Evolutionary conservation across 2,329 filamentous ascomycete genomes (phyloP), one percentile per base, ranked within the genome.

Genomic region (Aspergillus neoniger): DNA sequence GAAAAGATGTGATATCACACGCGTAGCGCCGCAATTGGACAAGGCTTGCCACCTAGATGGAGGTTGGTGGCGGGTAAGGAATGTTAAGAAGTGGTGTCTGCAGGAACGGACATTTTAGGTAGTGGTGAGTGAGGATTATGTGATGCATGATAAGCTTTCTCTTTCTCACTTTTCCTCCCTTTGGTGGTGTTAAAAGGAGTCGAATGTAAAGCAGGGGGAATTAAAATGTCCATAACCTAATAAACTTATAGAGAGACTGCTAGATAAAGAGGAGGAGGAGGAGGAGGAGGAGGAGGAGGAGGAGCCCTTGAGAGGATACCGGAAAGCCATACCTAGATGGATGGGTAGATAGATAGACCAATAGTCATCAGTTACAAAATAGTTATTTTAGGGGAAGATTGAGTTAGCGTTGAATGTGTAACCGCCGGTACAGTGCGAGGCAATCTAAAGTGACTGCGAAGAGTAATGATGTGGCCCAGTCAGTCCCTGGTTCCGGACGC

Each of bases 401-500:
- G 32, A 36, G 19, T 44, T 44, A 44, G 41, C 41, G 41, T 44
- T 44, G 41, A 44, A 44, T 44, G 41, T 44, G 41, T 44, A 44
- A 44, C 41, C 41, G 41, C 41, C 41, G 41, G 41, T 43, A 43
- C 39, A 17, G 19, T 43, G 39, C 32, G 32, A 36, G 32, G 32
- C 32, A 43, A 28, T 55, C n/a, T 51, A 51, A 38, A 43, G 38
- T 21, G 38, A 12, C 50, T 21, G 50, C 50, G 50, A 53, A 38
- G 50, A 36, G 50, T 38, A 19, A 51, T 23, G 32, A 14, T 15
- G 32, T 51, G 54, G 38, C 19, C 39, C 53, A 43, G 23, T 60
- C 53, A 43, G 23, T 60, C 58, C 44, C 61, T 63, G 58, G 61
- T 63, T 63, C 61, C 55, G 62, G 63, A 60, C 59, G 59, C 59